Evolutionary conservation across 192 early-diverging fungal genomes (phyloP), one percentile per base, ranked within the genome.

Genomic region (Allomyces macrogynus): DNA sequence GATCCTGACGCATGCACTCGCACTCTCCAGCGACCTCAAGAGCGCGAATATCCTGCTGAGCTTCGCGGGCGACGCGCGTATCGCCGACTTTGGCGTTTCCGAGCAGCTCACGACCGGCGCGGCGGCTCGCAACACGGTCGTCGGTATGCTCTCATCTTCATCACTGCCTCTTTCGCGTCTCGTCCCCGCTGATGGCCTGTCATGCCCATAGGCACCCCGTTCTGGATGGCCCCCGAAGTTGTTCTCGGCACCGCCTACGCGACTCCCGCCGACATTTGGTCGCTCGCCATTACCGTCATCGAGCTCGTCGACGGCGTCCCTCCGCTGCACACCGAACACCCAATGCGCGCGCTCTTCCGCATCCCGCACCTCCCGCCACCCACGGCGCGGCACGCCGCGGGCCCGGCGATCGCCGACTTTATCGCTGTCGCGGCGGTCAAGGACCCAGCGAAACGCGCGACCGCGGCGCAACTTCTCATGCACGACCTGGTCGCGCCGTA

Each of bases 271-370:
- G 81, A 83, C 65, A 72, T 83, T 10, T 83, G 81, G 81, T 81
- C 79, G 5, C 65, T 81, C 8, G 81, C 79, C 20, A 83, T 83
- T 68, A 79, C 76, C 68, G 79, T 76, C 4, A 83, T 83, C 62
- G 81, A 83, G 62, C 80, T 81, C 72, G 71, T 74, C 23, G 79
- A 83, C 22, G 79, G 79, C 12, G 76, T 77, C 43, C 81, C 81
- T 18, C 81, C 81, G 42, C 71, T 75, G 60, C 57, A 64, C 32
- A 64, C 72, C 14, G 42, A 76, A n/a, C 67, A 70, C 60, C 77
- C 77, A 23, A 32, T 24, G 23, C 64, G 75, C 69, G 75, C 75
- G 22, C 79, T 78, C 65, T 78, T 78, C 68, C 77, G 70, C 62
- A 78, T 78, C 62, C 77, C 77, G 23, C 66, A 62, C 65, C 65